Base-by-base conservation (phyloP, 106 monocot species). In the Cymbidium sinense region DNA sequence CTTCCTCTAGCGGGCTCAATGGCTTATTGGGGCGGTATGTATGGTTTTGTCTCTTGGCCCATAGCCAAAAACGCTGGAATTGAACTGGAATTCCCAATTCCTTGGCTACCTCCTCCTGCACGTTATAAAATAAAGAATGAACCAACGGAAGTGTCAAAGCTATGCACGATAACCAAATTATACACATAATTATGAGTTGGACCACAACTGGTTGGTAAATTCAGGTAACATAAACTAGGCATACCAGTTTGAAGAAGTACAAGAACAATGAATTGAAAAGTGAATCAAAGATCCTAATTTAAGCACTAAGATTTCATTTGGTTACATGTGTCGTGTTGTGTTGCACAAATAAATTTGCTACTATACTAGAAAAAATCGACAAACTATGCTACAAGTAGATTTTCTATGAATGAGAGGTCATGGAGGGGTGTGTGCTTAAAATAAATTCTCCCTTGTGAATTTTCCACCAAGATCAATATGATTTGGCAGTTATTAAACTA, bases 1-100 rank as follows among this genome's bases (percentile, higher is more conserved):
- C 70, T 83, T 99, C 98, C 71, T 99, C 98, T 64, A 81, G 84
- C 74, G 88, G 77, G 80, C 54, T 83, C 81, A 99, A 80, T 33
- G 94, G 98, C 72, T 94, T 86, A 76, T 94, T 94, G n/a, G 98
- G 98, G 51, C 98, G 90, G 58, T 94, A 99, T 27, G 98, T 99
- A 75, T 94, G 98, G 52, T 99, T 99, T 84, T 94, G 98, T 18
- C 98, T 85, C 87, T 94, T 99, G 23, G 98, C 98, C 98, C 94
- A 99, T 77, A 99, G 77, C 98, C 98, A 99, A 83, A 92, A 99
- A 31, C 98, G 88, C 52, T 94, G 98, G 77, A 82, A 92, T 76
- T 94, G 98, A 0, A 99, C 90, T 64, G 92, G 98, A 33, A 99
- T 87, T 69, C 92, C 94, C 76, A 90, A 90, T 84, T 92, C 94